Conservation (phyloP, 2,329 filamentous ascomycete genomes). For the Cladosporium sp. region DNA sequence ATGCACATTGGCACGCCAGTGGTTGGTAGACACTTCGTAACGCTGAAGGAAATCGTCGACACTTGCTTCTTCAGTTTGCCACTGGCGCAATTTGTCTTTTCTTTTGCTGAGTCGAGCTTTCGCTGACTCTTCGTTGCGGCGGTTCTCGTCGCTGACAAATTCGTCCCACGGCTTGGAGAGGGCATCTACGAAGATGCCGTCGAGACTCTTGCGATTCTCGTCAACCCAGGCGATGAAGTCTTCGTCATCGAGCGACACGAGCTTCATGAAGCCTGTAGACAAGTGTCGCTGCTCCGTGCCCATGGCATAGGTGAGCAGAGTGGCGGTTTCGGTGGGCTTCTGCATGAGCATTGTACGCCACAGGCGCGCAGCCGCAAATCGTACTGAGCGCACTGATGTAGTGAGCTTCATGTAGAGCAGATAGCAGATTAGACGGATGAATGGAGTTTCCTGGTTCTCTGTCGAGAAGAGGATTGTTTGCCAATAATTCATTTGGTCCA, state of each 20-base stretch:
- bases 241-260: conserved; percentile 85
- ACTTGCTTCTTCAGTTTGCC: conserved; percentile 66
- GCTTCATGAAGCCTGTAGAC: conserved; percentile 71
- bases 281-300: conserved; percentile 67
- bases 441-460: conserved; percentile 73
- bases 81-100: conserved; percentile 75
- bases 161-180: conserved; percentile 83
- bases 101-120: conserved; percentile 67
- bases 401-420: conserved; percentile 86
- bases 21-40: conserved; percentile 81
- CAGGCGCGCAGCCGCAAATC: conserved; percentile 73
- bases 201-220: conserved; percentile 70
- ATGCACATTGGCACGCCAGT: conserved; percentile 96
- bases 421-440: conserved; percentile 83
- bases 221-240: conserved; percentile 87
- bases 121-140: conserved; percentile 70
- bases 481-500: conserved; percentile 91
- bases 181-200: conserved; percentile 74
- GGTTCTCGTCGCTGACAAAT: conserved; percentile 79
- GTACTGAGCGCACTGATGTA: conserved; percentile 62
- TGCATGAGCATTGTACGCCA: conserved; percentile 93
- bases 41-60: conserved; percentile 68
- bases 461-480: conserved; percentile 82
- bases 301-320: conserved; percentile 68
- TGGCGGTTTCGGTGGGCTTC: conserved; percentile 76